These are phyloP conservation scores for Aspergillus novofumigatus DNA, from an alignment of 2,329 filamentous ascomycete species.

Conservation along the genomic window DNA sequence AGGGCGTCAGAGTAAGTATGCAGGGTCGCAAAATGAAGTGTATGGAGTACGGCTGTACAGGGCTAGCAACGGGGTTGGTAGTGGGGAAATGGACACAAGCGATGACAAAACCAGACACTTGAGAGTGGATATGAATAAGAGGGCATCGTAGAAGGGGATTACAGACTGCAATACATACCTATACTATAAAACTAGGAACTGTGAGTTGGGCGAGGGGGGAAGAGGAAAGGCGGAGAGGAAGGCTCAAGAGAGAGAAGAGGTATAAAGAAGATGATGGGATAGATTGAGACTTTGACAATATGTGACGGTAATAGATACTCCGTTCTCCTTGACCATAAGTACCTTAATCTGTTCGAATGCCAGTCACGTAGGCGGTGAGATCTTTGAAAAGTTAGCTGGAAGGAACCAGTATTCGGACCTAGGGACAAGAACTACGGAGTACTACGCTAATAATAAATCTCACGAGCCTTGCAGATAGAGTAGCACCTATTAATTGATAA, in stretches of 20 bases:
- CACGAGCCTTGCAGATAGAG: neutral
- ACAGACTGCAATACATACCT: neutral
- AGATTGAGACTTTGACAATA: neutral
- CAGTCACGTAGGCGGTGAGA: neutral
- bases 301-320: neutral
- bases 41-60: neutral
- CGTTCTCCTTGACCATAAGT: neutral
- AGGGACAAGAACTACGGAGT: neutral
- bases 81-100: neutral
- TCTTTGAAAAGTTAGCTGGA: neutral
- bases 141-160: neutral
- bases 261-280: constrained; percentile 1
- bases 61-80: neutral
- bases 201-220: neutral
- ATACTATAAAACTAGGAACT: neutral
- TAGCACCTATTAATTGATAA: neutral
- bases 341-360: neutral
- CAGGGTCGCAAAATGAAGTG: neutral
- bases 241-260: neutral
- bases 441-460: neutral
- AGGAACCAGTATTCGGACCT: neutral
- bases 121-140: neutral
- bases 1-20: neutral
- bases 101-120: neutral
- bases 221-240: neutral